A percentile compares a stretch with the other conserved stretches of the same genome.
Evolutionary conservation across 805 yeast species (phyloP).

Genomic region (Vanderwaltozyma tropicalis): DNA sequence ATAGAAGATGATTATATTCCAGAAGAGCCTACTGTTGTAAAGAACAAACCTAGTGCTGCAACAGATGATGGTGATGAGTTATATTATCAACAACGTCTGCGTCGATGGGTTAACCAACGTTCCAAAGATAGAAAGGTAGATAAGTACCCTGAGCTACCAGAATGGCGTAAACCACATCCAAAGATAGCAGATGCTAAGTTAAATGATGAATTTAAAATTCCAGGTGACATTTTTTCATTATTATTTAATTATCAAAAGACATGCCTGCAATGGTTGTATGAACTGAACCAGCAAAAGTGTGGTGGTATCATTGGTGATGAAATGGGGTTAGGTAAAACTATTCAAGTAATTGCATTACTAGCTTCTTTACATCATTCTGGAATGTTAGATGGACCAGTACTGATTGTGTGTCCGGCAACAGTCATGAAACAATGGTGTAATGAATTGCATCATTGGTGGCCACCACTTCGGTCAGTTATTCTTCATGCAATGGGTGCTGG

Average conservation of each 20-base stretch:
- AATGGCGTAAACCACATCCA: constrained; percentile 75
- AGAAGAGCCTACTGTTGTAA: constrained; percentile 6
- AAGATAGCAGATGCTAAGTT: constrained; percentile 61
- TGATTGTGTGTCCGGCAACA: constrained; percentile 93
- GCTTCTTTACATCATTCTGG: constrained; percentile 86
- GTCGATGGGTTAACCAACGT: constrained; percentile 49
- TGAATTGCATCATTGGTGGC: constrained; percentile 97
- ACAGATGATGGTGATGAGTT: constrained; percentile 75
- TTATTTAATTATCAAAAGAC: constrained; percentile 91
- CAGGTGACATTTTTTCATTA: constrained; percentile 83
- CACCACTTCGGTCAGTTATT: constrained; percentile 76
- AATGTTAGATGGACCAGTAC: constrained; percentile 60
- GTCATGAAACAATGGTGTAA: constrained; percentile 95
- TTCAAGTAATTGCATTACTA: constrained; percentile 80
- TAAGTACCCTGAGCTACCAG: constrained; percentile 29
- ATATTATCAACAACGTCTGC: constrained; percentile 49
- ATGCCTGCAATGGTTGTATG: constrained; percentile 97
- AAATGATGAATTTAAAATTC: constrained; percentile 60
- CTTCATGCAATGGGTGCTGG: constrained; percentile 91
- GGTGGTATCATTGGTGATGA: constrained; percentile 98
- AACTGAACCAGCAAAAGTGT: constrained; percentile 72
- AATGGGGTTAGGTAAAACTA: constrained; percentile 96
- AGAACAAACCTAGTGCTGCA: constrained; percentile 21
- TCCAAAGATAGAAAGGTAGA: constrained; percentile 30
- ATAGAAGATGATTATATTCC: constrained; percentile 17